Conservation (phyloP, 2,329 filamentous ascomycete genomes). For the Parastagonospora avenae region DNA sequence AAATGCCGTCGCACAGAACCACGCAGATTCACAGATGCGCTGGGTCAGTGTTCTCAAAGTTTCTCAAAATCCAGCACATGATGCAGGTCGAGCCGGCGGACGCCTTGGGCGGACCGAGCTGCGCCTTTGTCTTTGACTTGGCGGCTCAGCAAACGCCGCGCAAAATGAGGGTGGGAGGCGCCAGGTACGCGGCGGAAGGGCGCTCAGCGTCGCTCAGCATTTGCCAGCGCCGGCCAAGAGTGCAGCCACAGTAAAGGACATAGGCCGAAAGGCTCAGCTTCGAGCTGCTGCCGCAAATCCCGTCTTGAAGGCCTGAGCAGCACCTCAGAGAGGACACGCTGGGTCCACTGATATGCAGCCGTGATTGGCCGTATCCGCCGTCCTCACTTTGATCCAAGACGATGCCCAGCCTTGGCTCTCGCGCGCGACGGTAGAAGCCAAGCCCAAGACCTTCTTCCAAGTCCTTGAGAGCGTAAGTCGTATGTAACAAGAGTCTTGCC, state of each 20-base stretch:
- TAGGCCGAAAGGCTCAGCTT: constrained; percentile 7
- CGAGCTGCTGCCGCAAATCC: constrained; percentile 29
- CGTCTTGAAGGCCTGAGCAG: constrained; percentile 35
- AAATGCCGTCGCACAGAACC: constrained; percentile 8
- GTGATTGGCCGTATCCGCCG: constrained; percentile 28
- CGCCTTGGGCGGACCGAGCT: constrained; percentile 21
- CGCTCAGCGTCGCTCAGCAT: constrained; percentile 13
- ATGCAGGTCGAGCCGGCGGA: constrained; percentile 20
- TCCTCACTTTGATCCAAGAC: constrained; percentile 23
- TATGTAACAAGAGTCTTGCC: constrained; percentile 42
- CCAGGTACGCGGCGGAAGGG: constrained; percentile 6
- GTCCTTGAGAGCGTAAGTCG: constrained; percentile 36
- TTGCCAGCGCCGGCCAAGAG: constrained; percentile 12
- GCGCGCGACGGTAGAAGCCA: constrained; percentile 27
- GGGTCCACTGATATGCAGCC: constrained; percentile 3
- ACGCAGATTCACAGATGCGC: not conserved
- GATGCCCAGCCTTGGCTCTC: constrained; percentile 32
- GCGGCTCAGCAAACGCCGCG: constrained; percentile 1
- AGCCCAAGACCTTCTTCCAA: constrained; percentile 39
- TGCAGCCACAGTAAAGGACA: constrained; percentile 2
- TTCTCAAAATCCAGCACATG: constrained; percentile 2
- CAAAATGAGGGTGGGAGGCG: not conserved
- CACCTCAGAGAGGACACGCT: constrained; percentile 4
- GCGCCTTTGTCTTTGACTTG: constrained; percentile 19
- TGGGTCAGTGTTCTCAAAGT: constrained; percentile 6